Evolutionary conservation across 805 yeast genomes (phyloP), one percentile per base, ranked within the genome.

Genomic region (Dipodascus albidus): DNA sequence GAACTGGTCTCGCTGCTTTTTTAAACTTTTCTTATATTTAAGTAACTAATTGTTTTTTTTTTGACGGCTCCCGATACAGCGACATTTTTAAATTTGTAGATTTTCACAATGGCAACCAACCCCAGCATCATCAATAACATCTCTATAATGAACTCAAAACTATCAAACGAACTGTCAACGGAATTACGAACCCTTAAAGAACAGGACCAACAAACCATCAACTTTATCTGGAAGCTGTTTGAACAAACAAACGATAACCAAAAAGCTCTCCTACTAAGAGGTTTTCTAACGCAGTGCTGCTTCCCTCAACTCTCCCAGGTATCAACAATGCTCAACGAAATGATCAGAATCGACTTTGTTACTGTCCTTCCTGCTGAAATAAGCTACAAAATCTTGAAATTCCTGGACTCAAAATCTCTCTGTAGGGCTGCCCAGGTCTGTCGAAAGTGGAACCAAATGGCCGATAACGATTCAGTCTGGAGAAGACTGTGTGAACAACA

Each of bases 401-500:
- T 87, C 66, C 71, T 93, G 57, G 99, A 93, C 67, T 91, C 98
- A 69, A 83, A 81, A 52, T 87, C 96, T n/a, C 75, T 93, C 48
- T 90, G 97, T 67, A 83, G 80, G 59, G 96, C 98, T 0, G 95
- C 97, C 0, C 95, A 85, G 70, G 99, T 93, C 1, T 85, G 90
- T 31, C 79, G 81, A 52, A 79, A 78, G 52, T 93, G 99, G 99
- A 82, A 87, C 65, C 72, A 73, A 54, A 72, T 93, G 55, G 98
- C 99, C 1, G 96, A 93, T 67, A 97, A 91, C 65, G 98, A 93
- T 64, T 72, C 95, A 50, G 97, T 93, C 2, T 93, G 99, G 99
- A 93, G 91, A 66, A 89, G 91, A 60, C 84, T 93, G 90, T 93
- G 99, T 65, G 96, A 89, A 66, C 99, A 93, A 70, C 99, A 93